Base-by-base conservation (phyloP, 176 grass and related monocot species). In the Hsuehochloa calcarea region DNA sequence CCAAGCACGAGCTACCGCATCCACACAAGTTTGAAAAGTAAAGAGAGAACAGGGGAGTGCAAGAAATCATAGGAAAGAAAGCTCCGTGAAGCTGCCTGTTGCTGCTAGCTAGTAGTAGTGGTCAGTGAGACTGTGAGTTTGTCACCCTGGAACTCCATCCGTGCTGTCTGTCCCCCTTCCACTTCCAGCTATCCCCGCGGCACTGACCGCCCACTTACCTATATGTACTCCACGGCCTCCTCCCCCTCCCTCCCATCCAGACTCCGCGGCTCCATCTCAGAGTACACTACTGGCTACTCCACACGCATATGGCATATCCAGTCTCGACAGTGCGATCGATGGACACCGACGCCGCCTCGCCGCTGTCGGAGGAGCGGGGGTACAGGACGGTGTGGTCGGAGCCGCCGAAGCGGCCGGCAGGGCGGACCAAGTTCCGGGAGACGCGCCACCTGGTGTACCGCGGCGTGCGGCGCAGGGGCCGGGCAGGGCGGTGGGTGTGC, bases 351-450 rank as follows among this genome's bases (percentile, higher is more conserved):
- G 68, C 73, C 9, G 55, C 80, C 3, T 69, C 86, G 25, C 51
- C 76, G 9, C 37, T 44, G 69, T 29, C 67, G 29, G 38, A 35
- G 35, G 27, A 81, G 52, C 16, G 19, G 8, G 45, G 50, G 62
- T 80, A 87, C 78, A 55, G 69, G 29, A 89, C 84, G 25, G 86
- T 96, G 62, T 83, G 65, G 66, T 91, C 89, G 39, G 66, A 92
- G 63, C 88, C 93, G 47, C 86, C 89, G 5, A 97, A 97, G 90
- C 78, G 81, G 16, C 92, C 83, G 12, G 82, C 88, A 16, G 94
- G 94, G 27, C 85, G 92, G 16, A 94, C 90, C 59, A 97, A 94
- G 83, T 94, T 94, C 77, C 82, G 83, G 71, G 94, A 97, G 78
- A 94, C 92, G 79, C 81, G 94, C 14, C 94, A 97, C 74, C 89